Conservation (phyloP, 352 stramenopile species). For the Pythium chondricola region DNA sequence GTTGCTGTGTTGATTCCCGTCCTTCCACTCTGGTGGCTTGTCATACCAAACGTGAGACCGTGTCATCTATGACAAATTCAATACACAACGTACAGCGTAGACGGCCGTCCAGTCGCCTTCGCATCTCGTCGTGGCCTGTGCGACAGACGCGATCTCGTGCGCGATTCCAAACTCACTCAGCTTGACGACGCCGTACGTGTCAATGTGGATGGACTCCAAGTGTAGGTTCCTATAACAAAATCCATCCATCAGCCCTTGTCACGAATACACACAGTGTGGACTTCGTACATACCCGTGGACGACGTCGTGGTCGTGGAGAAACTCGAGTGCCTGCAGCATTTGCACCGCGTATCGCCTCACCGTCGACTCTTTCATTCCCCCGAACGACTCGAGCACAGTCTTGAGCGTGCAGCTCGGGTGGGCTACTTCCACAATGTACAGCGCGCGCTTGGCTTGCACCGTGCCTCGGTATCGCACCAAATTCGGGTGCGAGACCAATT, state of each 20-base stretch:
- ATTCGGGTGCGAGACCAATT: conserved; percentile 38
- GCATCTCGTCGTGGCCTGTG: too few species aligned
- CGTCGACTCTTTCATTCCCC: conserved; percentile 63
- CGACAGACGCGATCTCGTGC: too few species aligned
- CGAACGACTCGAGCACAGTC: conserved; percentile 64
- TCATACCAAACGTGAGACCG: too few species aligned
- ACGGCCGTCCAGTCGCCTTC: conserved; percentile 27
- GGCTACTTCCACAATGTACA: conserved; percentile 33
- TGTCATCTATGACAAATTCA: too few species aligned
- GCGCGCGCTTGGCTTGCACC: conserved; percentile 21
- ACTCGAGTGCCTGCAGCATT: conserved; percentile 41
- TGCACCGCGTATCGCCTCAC: conserved; percentile 64
- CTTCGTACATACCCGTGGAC: conserved; percentile 44
- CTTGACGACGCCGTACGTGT: conserved; percentile 51
- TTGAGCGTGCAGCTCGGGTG: conserved; percentile 39
- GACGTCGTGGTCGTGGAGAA: conserved; percentile 39
- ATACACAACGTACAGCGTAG: too few species aligned
- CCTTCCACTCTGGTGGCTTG: neutral
- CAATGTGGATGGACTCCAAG: conserved; percentile 46
- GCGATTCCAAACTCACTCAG: conserved; percentile 45
- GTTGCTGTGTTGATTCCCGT: neutral
- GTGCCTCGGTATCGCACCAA: conserved; percentile 32
- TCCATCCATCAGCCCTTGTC: neutral
- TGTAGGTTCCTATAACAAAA: conserved; percentile 26
- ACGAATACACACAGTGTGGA: neutral